These are phyloP conservation scores for Croton setiger DNA, from an alignment of 441 rosid species.

Conservation along the genomic window DNA sequence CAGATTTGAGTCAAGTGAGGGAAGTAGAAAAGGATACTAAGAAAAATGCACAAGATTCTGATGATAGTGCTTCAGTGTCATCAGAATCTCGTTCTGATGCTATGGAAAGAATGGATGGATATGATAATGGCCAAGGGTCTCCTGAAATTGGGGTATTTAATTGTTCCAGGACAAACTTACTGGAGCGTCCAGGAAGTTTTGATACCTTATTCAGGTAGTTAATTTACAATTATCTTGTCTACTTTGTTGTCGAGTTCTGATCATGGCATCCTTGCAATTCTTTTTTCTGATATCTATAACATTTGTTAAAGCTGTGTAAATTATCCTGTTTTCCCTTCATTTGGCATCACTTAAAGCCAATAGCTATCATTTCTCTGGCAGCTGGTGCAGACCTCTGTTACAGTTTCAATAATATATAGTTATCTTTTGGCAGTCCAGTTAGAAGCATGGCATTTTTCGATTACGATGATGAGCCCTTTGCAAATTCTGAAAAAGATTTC, in stretches of 20 bases:
- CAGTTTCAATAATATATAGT: constrained; percentile 36
- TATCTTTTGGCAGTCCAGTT: constrained; percentile 89
- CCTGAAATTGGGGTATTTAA: constrained; percentile 50
- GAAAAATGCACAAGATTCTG: constrained; percentile 41
- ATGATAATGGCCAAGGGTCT: constrained; percentile 57
- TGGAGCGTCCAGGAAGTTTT: constrained; percentile 71
- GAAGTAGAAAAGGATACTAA: constrained; percentile 57
- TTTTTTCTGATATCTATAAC: not conserved
- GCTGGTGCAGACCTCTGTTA: not conserved
- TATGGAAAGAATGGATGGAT: constrained; percentile 46
- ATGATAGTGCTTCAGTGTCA: constrained; percentile 69
- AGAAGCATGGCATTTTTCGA: constrained; percentile 71
- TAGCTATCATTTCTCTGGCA: constrained; percentile 14
- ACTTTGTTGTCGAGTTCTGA: constrained; percentile 6
- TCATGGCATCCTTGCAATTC: not conserved
- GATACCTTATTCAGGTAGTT: constrained; percentile 76
- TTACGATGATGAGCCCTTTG: constrained; percentile 51
- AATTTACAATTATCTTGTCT: constrained; percentile 12
- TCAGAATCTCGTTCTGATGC: constrained; percentile 55
- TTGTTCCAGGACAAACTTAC: constrained; percentile 37
- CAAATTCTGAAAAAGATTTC: constrained; percentile 51
- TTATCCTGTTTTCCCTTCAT: not conserved
- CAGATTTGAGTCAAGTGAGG: constrained; percentile 57
- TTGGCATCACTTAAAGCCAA: not conserved
- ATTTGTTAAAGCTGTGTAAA: not conserved